Evolutionary conservation across 2,329 filamentous ascomycete genomes (phyloP).

Genomic region (Epichloe glyceriae): DNA sequence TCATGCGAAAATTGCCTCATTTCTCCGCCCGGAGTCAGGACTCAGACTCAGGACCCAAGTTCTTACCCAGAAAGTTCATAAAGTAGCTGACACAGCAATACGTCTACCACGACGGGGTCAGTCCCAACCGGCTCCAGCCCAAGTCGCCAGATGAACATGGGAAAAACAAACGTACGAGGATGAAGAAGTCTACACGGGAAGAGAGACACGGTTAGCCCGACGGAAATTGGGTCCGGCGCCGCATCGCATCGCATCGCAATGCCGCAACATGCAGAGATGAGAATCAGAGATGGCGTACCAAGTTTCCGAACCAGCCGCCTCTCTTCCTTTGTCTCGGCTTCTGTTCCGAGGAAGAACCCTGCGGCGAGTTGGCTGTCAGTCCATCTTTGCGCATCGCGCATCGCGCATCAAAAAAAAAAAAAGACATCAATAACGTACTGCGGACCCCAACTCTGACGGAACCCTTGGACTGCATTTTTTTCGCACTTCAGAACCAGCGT

Average conservation of each 20-base stretch:
- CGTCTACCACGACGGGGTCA: constrained; percentile 15
- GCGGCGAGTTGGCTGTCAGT: not conserved
- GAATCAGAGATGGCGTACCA: not conserved
- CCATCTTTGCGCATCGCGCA: not conserved
- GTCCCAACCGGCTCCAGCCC: no score
- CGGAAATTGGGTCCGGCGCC: no score
- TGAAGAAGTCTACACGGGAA: constrained; percentile 29
- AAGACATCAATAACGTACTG: no score
- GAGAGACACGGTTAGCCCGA: no score
- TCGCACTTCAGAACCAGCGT: no score
- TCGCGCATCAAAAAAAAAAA: not conserved
- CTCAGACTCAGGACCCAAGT: constrained; percentile 12
- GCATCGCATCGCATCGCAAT: not conserved
- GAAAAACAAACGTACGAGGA: constrained; percentile 21
- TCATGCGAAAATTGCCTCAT: constrained; percentile 27
- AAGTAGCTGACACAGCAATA: constrained; percentile 50
- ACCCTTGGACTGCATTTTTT: no score
- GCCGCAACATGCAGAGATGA: not conserved
- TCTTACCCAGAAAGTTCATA: constrained; percentile 34
- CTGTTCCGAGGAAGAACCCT: not conserved
- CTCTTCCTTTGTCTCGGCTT: not conserved
- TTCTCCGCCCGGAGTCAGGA: no score
- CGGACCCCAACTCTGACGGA: no score
- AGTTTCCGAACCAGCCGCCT: not conserved
- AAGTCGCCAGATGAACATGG: no score